Base-by-base conservation (phyloP, 108 stramenopile genomes). In the Skeletonema tropicum region DNA sequence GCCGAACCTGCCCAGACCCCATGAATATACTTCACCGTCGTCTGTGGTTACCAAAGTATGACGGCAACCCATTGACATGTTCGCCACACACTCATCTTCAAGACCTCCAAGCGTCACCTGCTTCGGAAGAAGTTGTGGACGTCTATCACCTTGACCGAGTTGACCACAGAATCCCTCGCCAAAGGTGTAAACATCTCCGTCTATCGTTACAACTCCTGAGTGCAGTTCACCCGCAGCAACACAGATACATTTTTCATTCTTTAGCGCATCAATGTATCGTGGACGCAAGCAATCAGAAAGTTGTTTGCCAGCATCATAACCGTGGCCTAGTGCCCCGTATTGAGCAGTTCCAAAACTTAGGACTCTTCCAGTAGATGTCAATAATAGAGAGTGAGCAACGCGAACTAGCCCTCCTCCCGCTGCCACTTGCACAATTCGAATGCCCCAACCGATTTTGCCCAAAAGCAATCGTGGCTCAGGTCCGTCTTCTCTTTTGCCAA, bases 141-240 rank as follows among this genome's bases (percentile, higher is more conserved):
- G 66, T 61, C 93, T 87, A 35, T 97, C 94, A 19, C 86, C 96
- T 15, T 83, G 79, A 9, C 96, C 96, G 3, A 94, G 75, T 45
- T 94, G 93, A n/a, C 96, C 96, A 77, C 93, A 94, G 77, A 97
- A 97, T 11, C 94, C 96, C 42, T 97, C 96, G 5, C 96, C 96
- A 86, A 89, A 97, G 1, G 91, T 91, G 62, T 92, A 94, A 17
- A 94, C 77, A 78, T 97, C 96, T 14, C 96, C 96, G 77, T 97
- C 93, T 17, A 67, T 66, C 5, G 85, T 93, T 2, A 92, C 90
- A 19, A 75, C 89, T 0, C 92, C 94, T 41, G 79, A 82, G 64
- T 97, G 96, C 60, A 97, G 66, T 74, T 97, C 96, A 39, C 96
- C 96, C 0, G 96, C 96, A 10, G 91, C 75, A 38, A 97, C 88